These are phyloP conservation scores for Lactuca saligna DNA, from an alignment of 129 eudicot genomes.

Conservation along the genomic window DNA sequence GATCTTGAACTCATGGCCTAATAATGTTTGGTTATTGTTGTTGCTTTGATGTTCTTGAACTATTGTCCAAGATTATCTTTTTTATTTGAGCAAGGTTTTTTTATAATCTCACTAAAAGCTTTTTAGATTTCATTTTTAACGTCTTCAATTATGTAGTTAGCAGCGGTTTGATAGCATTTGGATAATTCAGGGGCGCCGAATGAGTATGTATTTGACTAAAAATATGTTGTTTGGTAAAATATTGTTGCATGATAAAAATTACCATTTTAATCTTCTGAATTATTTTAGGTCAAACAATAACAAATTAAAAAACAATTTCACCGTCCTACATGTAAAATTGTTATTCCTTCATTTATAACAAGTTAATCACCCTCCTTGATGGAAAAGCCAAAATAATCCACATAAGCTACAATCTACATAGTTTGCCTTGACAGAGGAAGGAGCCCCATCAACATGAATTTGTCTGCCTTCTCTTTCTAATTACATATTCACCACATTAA, in stretches of 20 bases:
- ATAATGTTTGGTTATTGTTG: conserved; percentile 32
- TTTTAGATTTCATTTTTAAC: background rate
- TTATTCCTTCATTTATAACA: conserved; percentile 77
- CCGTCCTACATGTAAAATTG: background rate
- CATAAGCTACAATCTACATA: conserved; percentile 58
- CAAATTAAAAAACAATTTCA: too few relatives aligned
- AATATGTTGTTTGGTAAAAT: too few relatives aligned
- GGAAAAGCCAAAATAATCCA: conserved; percentile 16
- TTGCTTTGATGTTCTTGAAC: conserved; percentile 40
- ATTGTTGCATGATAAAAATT: too few relatives aligned
- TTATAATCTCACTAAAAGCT: conserved; percentile 8
- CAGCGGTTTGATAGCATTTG: too few relatives aligned
- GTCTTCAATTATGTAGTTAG: too few relatives aligned
- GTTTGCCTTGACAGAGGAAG: conserved; percentile 67
- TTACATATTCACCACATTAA: too few relatives aligned
- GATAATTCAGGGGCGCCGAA: too few relatives aligned
- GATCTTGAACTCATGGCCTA: conserved; percentile 3
- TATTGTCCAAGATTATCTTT: conserved; percentile 28
- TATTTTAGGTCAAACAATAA: too few relatives aligned
- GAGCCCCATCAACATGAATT: conserved; percentile 62
- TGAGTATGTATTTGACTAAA: too few relatives aligned
- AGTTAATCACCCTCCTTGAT: conserved; percentile 56
- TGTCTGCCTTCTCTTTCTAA: conserved; percentile 51
- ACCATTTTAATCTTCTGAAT: too few relatives aligned
- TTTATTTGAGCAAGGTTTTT: conserved; percentile 22